Conservation (phyloP, 2,329 filamentous ascomycete genomes). For the Corinectria fuckeliana region DNA sequence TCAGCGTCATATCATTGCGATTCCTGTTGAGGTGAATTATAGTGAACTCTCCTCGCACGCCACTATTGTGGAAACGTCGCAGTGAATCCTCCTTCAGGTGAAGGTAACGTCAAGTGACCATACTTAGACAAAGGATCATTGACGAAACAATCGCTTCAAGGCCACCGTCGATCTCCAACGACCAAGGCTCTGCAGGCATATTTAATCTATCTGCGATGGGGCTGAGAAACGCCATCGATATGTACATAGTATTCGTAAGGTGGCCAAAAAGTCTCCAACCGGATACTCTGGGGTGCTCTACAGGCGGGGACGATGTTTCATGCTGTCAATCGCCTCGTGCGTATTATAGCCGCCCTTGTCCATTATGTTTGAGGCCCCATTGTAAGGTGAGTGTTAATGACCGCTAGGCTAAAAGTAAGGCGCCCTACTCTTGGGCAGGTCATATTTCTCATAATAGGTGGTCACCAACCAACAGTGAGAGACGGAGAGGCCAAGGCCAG, state of each 20-base stretch:
- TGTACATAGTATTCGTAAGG: conserved; percentile 16
- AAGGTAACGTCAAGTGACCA: background rate
- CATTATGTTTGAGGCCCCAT: conserved; percentile 18
- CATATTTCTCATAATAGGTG: no score
- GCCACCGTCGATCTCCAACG: conserved; percentile 8
- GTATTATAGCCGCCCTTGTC: conserved; percentile 22
- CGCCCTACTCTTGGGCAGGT: no score
- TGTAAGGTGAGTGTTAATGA: no score
- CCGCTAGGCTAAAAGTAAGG: no score
- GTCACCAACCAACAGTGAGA: no score
- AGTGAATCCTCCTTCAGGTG: background rate
- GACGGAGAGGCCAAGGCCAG: conserved; percentile 8
- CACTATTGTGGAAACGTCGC: background rate
- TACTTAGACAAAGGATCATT: background rate
- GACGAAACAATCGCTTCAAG: conserved; percentile 2
- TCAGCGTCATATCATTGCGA: background rate
- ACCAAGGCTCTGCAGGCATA: background rate
- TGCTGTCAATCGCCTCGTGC: conserved; percentile 14
- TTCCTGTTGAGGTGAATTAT: background rate
- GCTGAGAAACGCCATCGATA: conserved; percentile 12
- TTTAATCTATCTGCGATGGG: conserved; percentile 27
- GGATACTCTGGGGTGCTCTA: conserved; percentile 9
- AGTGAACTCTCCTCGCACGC: background rate
- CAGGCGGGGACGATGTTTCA: conserved; percentile 14
- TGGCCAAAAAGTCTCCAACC: conserved; percentile 21